Evolutionary conservation across 2,329 filamentous ascomycete species (phyloP).

Genomic region (Diplodia mutila): DNA sequence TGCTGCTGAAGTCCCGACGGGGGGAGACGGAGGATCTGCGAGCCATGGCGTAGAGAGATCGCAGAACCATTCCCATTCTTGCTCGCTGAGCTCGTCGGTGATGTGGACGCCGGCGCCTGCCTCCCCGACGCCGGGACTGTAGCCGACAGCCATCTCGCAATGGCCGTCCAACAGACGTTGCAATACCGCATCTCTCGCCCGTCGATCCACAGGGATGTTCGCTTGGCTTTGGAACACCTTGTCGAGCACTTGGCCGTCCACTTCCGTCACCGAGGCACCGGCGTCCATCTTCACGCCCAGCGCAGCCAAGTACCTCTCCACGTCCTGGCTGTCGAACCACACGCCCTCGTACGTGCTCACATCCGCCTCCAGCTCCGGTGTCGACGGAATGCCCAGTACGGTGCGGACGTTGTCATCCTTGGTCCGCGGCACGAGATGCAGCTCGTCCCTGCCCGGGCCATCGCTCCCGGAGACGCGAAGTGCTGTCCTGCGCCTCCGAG

Average conservation of each 20-base stretch:
- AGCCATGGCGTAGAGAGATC: not conserved
- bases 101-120: not conserved
- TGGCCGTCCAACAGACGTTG: not conserved
- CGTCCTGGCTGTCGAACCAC: constrained; percentile 77
- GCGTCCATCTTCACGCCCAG: constrained; percentile 66
- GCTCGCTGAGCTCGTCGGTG: not conserved
- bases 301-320: constrained; percentile 71
- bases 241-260: constrained; percentile 44
- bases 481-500: constrained; percentile 37
- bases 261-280: constrained; percentile 63
- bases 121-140: not conserved
- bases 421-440: not conserved
- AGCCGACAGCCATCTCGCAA: not conserved
- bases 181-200: not conserved
- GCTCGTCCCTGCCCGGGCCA: not conserved
- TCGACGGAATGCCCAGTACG: not conserved
- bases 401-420: not conserved
- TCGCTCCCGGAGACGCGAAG: not conserved
- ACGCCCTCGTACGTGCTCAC: constrained; percentile 70
- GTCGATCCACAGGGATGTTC: no score
- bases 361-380: constrained; percentile 47
- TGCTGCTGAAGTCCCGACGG: not conserved
- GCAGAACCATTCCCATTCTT: not conserved
- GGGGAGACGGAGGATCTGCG: not conserved
- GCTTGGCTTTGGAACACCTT: no score